Evolutionary conservation across 352 stramenopile genomes (phyloP), one percentile per base, ranked within the genome.

Genomic region (Phytophthora vignae): DNA sequence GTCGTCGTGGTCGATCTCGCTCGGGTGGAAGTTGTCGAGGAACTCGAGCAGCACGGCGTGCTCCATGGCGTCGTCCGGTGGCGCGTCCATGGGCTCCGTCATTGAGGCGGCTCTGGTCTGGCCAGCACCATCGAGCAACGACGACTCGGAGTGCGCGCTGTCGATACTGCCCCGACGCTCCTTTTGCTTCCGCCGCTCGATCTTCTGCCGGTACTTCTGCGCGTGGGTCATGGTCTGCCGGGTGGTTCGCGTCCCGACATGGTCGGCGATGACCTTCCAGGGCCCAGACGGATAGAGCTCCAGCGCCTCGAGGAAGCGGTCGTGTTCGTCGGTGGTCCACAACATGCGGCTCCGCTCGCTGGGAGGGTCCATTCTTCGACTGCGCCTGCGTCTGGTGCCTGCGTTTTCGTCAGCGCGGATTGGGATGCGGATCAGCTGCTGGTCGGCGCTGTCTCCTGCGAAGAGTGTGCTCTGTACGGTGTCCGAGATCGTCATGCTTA

Each of bases 121-220:
- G 25, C 5, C 15, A 15, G 14, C 10, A 14, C 29, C 19, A 14
- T 55, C 54, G 10, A 57, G 54, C 17, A 56, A 65, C n/a, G 55
- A 65, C 21, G 55, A 48, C n/a, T 64, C 55, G 12, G 33, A 62
- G 15, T 21, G 33, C 2, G 55, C 33, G 55, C 55, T 62, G 36
- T 55, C 52, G 33, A 56, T 48, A 33, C 61, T 71, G 6, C 40
- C 48, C 36, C 60, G 11, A 3, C 61, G 55, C 27, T 67, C 53
- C 49, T 69, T 49, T 44, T 42, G 33, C 48, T 64, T 49, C 15
- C 46, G 44, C 3, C 58, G 53, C 52, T 76, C 69, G 27, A 82
- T 82, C 25, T 67, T 70, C 66, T 84, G 59, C 2, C 74, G 64
- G 55, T 84, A 82, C 48, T 82, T 82, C 38, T 84, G 77, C 10